Conservation (phyloP, 192 early-diverging fungal genomes). For the Backusella macrospora region DNA sequence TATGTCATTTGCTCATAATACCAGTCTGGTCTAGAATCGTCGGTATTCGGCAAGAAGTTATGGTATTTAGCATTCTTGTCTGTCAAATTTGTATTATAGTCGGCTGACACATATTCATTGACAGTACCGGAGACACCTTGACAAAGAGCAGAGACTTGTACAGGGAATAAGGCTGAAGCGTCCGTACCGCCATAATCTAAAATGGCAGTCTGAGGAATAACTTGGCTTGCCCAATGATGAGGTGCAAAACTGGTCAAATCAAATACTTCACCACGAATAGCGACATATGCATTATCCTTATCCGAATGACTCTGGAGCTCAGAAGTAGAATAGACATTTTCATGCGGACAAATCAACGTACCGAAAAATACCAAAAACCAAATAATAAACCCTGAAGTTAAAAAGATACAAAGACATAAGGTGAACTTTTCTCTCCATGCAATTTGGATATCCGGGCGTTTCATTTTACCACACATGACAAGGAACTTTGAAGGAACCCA, state of each 20-base stretch:
- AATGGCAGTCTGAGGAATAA: constrained; percentile 60
- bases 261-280: constrained; percentile 85
- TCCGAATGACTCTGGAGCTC: constrained; percentile 50
- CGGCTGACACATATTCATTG: constrained; percentile 47
- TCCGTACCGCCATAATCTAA: constrained; percentile 60
- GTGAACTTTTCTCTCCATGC: constrained; percentile 99
- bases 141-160: constrained; percentile 71
- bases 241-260: constrained; percentile 69
- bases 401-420: constrained; percentile 82
- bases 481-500: constrained; percentile 80
- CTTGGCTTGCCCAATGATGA: constrained; percentile 53
- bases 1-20: constrained; percentile 64
- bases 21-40: constrained; percentile 67
- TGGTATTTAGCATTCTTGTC: constrained; percentile 62
- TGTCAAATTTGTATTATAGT: constrained; percentile 51
- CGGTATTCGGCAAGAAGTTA: constrained; percentile 70
- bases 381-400: constrained; percentile 77
- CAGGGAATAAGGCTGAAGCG: constrained; percentile 68
- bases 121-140: constrained; percentile 40
- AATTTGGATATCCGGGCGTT: constrained; percentile 76
- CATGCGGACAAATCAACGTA: constrained; percentile 72
- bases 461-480: constrained; percentile 74
- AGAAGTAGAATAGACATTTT: constrained; percentile 68
- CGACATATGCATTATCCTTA: constrained; percentile 59
- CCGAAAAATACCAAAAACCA: constrained; percentile 85